Base-by-base conservation (phyloP, 2,329 filamentous ascomycete species). In the Arthrinium puccinioides region DNA sequence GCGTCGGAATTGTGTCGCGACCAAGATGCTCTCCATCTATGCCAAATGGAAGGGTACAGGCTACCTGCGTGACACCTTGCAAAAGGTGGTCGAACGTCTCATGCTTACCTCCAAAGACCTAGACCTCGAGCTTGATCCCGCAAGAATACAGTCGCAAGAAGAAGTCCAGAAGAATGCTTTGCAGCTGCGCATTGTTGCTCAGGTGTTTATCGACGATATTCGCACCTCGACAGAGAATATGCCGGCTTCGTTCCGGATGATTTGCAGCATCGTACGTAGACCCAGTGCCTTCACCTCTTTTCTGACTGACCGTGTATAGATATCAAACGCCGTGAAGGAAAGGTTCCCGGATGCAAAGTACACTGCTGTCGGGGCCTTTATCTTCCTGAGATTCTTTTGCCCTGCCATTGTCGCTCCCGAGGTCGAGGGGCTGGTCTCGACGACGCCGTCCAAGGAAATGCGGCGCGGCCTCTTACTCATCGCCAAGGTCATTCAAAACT, bases 361-460 rank as follows among this genome's bases (percentile, higher is more conserved):
- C 51, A 84, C 79, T 0, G 80, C 80, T 4, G 79, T 84, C 11
- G 80, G 80, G 1, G 79, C 80, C 1, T 84, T 84, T 50, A 76
- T 84, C 40, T 84, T 84, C 50, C 66, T 84, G 18, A 72, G 80
- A 8, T 84, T 84, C 61, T 84, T 84, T 52, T 84, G 80, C 45
- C 81, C 80, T 7, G 80, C 80, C 19, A 84, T 84, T 37, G 80
- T 84, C 13, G 78, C 81, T 2, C 80, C 80, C 0, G 79, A 84
- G 51, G 72, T 70, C 2, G 81, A 84, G 50, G 78, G 78, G 3
- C 63, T 84, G n/a, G 75, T 84, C 14, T 62, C 68, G 13, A 65
- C 64, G 2, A 51, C 74, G 3, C 79, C 79, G 6, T 79, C 79
- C 2, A 83, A 82, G 53, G 79, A 82, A 48, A 81, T 84, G 74